Evolutionary conservation across 2,329 filamentous ascomycete genomes (phyloP).

Genomic region (Verticillium alfalfae): DNA sequence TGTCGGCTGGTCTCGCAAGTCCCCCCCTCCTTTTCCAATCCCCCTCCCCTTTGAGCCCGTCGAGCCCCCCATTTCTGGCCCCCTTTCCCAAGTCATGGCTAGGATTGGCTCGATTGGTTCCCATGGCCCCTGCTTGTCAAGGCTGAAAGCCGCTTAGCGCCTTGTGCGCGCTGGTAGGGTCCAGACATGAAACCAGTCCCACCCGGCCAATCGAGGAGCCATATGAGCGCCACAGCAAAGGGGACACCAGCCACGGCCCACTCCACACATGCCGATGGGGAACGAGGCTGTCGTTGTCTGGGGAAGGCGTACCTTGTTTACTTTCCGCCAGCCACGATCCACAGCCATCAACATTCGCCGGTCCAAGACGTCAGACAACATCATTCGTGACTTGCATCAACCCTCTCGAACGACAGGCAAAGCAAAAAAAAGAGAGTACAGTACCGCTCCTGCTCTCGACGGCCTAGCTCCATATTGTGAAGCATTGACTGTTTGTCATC

Average conservation of each 20-base stretch:
- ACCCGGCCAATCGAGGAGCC: not conserved
- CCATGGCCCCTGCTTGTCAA: slow-evolving; percentile 6
- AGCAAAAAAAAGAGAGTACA: not conserved
- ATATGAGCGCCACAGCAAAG: slow-evolving; percentile 7
- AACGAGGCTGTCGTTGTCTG: slow-evolving; percentile 18
- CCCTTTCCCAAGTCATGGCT: slow-evolving; percentile 2
- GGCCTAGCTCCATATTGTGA: too few relatives aligned
- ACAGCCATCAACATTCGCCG: not conserved
- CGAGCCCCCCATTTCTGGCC: not conserved
- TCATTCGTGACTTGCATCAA: not conserved
- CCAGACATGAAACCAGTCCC: slow-evolving; percentile 10
- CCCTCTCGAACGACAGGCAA: not conserved
- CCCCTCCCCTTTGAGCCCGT: slow-evolving; percentile 3
- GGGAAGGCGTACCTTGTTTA: slow-evolving; percentile 7
- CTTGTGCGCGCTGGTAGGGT: not conserved
- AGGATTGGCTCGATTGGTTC: not conserved
- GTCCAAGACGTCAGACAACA: not conserved
- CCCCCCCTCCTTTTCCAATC: slow-evolving; percentile 10
- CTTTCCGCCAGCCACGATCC: slow-evolving; percentile 2
- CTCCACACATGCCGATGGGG: slow-evolving; percentile 8
- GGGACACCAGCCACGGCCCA: slow-evolving; percentile 9
- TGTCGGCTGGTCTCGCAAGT: not conserved
- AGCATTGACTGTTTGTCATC: too few relatives aligned
- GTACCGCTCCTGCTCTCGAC: too few relatives aligned
- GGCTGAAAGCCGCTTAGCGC: slow-evolving; percentile 9